Conservation (phyloP, 2,329 filamentous ascomycete species). For the Rhexocercosporidium sp. region DNA sequence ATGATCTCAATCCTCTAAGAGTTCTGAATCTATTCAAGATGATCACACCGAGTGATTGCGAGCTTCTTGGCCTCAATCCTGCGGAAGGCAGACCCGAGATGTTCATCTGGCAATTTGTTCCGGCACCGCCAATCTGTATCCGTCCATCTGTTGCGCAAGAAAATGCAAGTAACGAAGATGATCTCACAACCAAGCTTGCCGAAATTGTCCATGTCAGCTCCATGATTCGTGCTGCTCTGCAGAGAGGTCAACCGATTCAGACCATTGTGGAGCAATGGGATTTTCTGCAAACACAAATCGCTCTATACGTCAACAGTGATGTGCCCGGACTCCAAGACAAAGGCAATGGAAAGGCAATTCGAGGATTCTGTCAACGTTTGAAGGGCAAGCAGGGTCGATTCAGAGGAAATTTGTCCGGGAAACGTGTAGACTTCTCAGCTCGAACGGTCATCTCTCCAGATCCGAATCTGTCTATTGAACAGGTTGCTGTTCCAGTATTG, state of each 20-base stretch:
- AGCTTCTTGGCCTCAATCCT: conserved; percentile 87
- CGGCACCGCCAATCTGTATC: conserved; percentile 92
- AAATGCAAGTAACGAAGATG: conserved; percentile 91
- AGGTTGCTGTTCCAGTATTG: conserved; percentile 88
- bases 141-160: conserved; percentile 94
- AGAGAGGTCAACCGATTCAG: conserved; percentile 82
- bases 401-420: conserved; percentile 94
- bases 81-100: conserved; percentile 89
- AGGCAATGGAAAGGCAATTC: conserved; percentile 84
- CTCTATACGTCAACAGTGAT: conserved; percentile 98
- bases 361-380: conserved; percentile 91
- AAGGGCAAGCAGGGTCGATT: conserved; percentile 99
- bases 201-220: conserved; percentile 95
- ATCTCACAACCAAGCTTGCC: conserved; percentile 94
- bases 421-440: conserved; percentile 97
- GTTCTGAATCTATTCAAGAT: conserved; percentile 91
- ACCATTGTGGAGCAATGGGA: conserved; percentile 99
- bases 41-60: conserved; percentile 84
- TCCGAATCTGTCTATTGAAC: conserved; percentile 89
- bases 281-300: conserved; percentile 91
- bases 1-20: conserved; percentile 88
- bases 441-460: conserved; percentile 98
- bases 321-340: conserved; percentile 90
- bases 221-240: conserved; percentile 80
- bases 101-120: conserved; percentile 97